Conservation (phyloP, 2,329 filamentous ascomycete genomes). For the Sporothrix globosa region DNA sequence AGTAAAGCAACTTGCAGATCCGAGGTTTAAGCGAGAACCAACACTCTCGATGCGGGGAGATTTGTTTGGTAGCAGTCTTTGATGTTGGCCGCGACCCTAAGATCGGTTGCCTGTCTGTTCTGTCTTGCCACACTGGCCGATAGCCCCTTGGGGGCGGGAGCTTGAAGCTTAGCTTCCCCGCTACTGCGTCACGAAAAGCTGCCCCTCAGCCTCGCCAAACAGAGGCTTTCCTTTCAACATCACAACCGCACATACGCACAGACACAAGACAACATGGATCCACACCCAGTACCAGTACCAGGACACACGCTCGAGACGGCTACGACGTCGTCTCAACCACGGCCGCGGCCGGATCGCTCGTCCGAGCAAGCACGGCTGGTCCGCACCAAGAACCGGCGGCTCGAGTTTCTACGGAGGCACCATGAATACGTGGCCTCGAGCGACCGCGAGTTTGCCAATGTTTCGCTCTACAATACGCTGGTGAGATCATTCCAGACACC, state of each 20-base stretch:
- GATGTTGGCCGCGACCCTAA: too few species aligned
- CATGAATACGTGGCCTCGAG: constrained; percentile 68
- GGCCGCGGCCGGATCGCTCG: constrained; percentile 51
- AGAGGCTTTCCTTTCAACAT: not conserved
- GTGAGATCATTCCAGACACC: constrained; percentile 76
- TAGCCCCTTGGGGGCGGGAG: not conserved
- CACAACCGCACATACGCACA: not conserved
- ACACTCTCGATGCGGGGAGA: not conserved
- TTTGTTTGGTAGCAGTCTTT: too few species aligned
- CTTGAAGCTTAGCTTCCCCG: constrained; percentile 21
- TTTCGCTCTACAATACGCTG: constrained; percentile 78
- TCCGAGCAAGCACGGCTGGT: constrained; percentile 52
- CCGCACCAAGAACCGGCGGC: constrained; percentile 72
- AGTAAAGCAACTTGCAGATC: not conserved
- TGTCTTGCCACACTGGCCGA: constrained; percentile 2
- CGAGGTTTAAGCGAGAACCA: constrained; percentile 23
- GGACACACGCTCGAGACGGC: not conserved
- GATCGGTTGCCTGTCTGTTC: too few species aligned
- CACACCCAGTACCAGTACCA: not conserved
- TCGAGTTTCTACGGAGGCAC: constrained; percentile 73
- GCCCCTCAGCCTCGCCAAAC: not conserved
- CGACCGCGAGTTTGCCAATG: constrained; percentile 65
- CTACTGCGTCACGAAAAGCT: not conserved
- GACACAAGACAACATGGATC: not conserved
- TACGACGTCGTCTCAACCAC: constrained; percentile 42